Percentiles rank a stretch among this genome's conserved stretches.
phyloP scores from a whole-genome alignment of 352 stramenopile species.

The Pythium grandisporangium region DNA sequence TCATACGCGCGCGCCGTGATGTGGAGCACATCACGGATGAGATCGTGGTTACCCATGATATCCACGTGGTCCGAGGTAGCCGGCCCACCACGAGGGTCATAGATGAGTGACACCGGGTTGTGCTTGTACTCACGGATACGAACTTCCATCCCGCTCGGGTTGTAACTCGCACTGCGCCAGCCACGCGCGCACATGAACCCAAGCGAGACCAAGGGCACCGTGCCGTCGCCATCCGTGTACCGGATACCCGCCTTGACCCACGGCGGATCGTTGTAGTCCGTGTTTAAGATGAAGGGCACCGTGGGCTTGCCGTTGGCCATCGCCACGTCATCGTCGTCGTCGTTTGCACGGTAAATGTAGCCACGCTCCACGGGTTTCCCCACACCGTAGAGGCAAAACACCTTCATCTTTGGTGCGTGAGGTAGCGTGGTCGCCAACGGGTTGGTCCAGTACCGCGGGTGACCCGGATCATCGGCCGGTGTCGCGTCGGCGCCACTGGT shows the following conservation, averaged over 20 bases:
- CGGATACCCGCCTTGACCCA: constrained; percentile 76
- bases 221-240: constrained; percentile 90
- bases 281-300: constrained; percentile 60
- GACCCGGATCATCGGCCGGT: constrained; percentile 51
- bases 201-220: constrained; percentile 88
- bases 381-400: constrained; percentile 94
- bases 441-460: constrained; percentile 82
- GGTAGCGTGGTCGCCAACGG: constrained; percentile 80
- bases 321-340: constrained; percentile 19
- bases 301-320: constrained; percentile 26
- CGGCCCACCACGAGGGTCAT: constrained; percentile 55
- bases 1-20: constrained; percentile 58
- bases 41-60: constrained; percentile 91
- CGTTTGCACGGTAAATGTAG: constrained; percentile 65
- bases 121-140: constrained; percentile 73
- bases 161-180: constrained; percentile 78
- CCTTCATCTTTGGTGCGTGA: constrained; percentile 86
- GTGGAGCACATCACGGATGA: constrained; percentile 74
- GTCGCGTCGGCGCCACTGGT: constrained; percentile 37
- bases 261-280: constrained; percentile 41
- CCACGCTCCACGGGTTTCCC: constrained; percentile 83
- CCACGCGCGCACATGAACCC: constrained; percentile 92
- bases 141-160: constrained; percentile 83
- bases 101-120: constrained; percentile 68
- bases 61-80: constrained; percentile 91